phyloP scores from a whole-genome alignment of 352 stramenopile species.

The Pythium phragmiticola region DNA sequence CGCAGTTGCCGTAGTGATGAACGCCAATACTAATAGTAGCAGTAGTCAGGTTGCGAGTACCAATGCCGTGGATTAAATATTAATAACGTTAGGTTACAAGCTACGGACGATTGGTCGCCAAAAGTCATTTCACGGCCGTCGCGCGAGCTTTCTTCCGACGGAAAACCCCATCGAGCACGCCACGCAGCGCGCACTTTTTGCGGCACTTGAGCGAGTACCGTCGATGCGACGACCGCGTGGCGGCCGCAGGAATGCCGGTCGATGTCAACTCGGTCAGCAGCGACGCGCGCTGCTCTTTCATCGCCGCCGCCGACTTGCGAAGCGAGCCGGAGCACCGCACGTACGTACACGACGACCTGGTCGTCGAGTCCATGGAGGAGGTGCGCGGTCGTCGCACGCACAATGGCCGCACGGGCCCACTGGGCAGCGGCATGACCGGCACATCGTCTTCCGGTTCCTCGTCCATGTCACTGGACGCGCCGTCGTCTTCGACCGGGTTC shows the following conservation, averaged over 20 bases:
- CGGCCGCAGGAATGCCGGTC: background rate
- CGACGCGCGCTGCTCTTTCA: slow-evolving; percentile 24
- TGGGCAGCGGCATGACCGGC: background rate
- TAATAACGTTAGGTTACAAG: slow-evolving; percentile 17
- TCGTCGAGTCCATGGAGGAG: slow-evolving; percentile 11
- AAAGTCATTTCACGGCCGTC: background rate
- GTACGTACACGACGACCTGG: slow-evolving; percentile 21
- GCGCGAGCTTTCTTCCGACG: slow-evolving; percentile 29
- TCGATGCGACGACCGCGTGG: background rate
- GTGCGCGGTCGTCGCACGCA: slow-evolving; percentile 12
- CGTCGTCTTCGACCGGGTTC: slow-evolving; percentile 3
- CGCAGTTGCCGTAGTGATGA: no score
- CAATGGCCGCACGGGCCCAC: background rate
- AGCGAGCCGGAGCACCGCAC: slow-evolving; percentile 6
- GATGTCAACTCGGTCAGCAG: slow-evolving; percentile 2
- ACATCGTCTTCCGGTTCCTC: slow-evolving; percentile 2
- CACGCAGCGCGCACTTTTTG: slow-evolving; percentile 26
- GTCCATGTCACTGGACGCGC: background rate
- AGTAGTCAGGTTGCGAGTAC: background rate
- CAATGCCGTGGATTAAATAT: slow-evolving; percentile 5
- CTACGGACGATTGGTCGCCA: background rate
- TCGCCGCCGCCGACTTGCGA: slow-evolving; percentile 10
- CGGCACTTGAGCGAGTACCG: slow-evolving; percentile 13
- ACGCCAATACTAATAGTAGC: no score
- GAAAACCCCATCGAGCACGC: slow-evolving; percentile 31